Evolutionary conservation across 768 basidiomycete genomes (phyloP), one percentile per base, ranked within the genome.

Genomic region (Coprinopsis marcescibilis): DNA sequence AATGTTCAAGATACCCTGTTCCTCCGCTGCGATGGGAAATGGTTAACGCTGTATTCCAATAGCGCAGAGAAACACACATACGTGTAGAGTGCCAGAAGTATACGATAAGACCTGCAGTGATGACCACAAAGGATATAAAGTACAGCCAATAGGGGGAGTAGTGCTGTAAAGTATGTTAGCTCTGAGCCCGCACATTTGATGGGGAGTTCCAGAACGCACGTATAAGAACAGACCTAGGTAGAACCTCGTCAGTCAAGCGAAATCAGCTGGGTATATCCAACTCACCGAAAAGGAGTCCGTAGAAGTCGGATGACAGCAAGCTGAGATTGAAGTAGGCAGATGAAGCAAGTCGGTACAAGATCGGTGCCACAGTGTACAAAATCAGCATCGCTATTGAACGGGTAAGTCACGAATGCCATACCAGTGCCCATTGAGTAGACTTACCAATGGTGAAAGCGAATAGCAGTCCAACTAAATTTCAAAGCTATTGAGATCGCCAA

Each of bases 1-100:
- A 2, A 81, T 79, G 53, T 84, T 65, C 35, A 80, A 55, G 43
- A 74, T 70, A 25, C 85, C 87, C 62, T 89, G 85, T 48, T 82
- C 80, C 57, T 88, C 87, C 44, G 84, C 85, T 87, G 56, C 5
- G 54, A 12, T 46, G 39, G 27, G 36, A 2, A 17, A 41, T 19
- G 20, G 26, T 21, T 1, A 20, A 21, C 21, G 8, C n/a, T 46
- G 11, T 50, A 19, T 26, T 29, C 13, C 25, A 3, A 43, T 3
- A 15, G 8, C 26, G 29, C 27, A 43, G 51, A 21, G 29, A 26
- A 40, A 43, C 27, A 17, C 2, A 74, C 89, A 57, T 67, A 90
- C 89, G 89, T 27, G 83, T 82, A 5, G 83, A 77, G 61, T 76
- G 69, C 89, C 90, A 93, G 70, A 92, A 92, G 65, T 92, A 93